Conservation (phyloP, 2,329 filamentous ascomycete species). For the Fusarium acutatum region DNA sequence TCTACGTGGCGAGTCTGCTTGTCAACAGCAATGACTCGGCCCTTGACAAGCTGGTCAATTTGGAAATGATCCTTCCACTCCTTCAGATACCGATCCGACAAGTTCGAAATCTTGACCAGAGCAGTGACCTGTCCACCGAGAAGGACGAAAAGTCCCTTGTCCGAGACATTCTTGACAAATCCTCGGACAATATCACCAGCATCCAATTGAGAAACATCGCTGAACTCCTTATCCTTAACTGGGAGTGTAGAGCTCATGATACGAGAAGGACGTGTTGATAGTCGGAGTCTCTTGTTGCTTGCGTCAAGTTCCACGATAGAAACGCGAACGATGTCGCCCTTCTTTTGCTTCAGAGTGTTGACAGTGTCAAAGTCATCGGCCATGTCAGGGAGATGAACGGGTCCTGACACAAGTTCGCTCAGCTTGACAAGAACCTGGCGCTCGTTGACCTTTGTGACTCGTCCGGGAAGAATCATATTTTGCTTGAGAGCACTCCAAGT, state of each 20-base stretch:
- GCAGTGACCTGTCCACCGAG: constrained; percentile 84
- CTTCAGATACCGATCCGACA: constrained; percentile 91
- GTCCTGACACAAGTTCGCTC: constrained; percentile 80
- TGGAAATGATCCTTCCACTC: constrained; percentile 94
- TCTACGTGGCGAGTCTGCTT: constrained; percentile 75
- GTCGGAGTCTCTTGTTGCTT: constrained; percentile 82
- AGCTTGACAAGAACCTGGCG: constrained; percentile 86
- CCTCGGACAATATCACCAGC: constrained; percentile 84
- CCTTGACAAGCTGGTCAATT: constrained; percentile 88
- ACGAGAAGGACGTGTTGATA: constrained; percentile 87
- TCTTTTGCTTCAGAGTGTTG: constrained; percentile 77
- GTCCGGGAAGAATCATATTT: constrained; percentile 83
- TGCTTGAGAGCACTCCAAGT: constrained; percentile 76
- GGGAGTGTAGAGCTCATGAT: constrained; percentile 86
- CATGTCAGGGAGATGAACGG: constrained; percentile 83
- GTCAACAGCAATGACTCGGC: constrained; percentile 81
- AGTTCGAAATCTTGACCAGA: constrained; percentile 84
- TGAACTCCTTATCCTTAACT: constrained; percentile 83
- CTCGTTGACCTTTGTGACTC: constrained; percentile 86
- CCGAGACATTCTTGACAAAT: constrained; percentile 89
- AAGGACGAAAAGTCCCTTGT: constrained; percentile 88
- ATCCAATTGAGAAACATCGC: constrained; percentile 73
- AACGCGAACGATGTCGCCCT: constrained; percentile 89
- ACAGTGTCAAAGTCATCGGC: constrained; percentile 86
- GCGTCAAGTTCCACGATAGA: constrained; percentile 82